Evolutionary conservation across 208 protist species (phyloP), one percentile per base, ranked within the genome.

Genomic region (Naegleria gruberi): DNA sequence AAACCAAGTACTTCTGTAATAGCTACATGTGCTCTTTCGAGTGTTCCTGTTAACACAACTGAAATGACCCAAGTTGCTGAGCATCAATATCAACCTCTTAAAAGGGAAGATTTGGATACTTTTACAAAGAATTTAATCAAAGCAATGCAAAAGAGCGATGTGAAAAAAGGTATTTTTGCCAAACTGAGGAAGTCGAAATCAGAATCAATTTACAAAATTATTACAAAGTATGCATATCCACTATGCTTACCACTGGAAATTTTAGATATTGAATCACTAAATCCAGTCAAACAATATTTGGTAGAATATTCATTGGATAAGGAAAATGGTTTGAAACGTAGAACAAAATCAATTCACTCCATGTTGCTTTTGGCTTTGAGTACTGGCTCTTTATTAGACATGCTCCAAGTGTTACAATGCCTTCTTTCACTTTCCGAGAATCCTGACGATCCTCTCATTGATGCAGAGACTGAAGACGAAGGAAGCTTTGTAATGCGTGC

Each of bases 131-230:
- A 41, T 41, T 41, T 87, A 87, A 1, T 30, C 17, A 87, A 87
- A 23, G 83, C 83, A 17, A 87, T 87, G 83, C 44, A 65, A 57
- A 87, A 57, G 19, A 87, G 44, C 41, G 83, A 87, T 41, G 44
- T 87, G 30, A 87, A 87, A 26, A 47, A 41, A 57, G 83, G 83
- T 57, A 57, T 87, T 10, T 87, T 87, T 87, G 12, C 83, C 4
- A 87, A 87, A 41, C 30, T 87, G 8, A 87, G 44, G 41, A 87
- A 41, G 26, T 87, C 83, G 41, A 47, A 41, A 42, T 47, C 83
- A 57, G 83, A 87, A 57, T 17, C 44, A 19, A 41, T 87, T 37
- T 65, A 65, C 26, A 55, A 57, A 41, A 34, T 87, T 19, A 44
- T 87, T 46, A 30, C 83, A 34, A 87, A 87, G 19, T 10, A 87